Base-by-base conservation (phyloP, 305 asterid genomes). In the Plantago coronopus region DNA sequence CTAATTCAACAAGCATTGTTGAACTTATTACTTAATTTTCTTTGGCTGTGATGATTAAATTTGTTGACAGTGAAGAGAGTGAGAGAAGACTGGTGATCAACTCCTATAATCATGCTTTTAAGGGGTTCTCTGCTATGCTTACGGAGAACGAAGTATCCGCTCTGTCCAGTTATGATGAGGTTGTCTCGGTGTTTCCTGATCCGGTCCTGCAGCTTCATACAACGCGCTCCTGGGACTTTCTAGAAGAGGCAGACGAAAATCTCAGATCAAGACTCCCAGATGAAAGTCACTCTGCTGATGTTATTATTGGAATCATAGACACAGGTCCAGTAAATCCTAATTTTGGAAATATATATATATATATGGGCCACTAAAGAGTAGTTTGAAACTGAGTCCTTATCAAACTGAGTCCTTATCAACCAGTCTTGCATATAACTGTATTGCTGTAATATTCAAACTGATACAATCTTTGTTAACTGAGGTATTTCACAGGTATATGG, bases 201-300 rank as follows among this genome's bases (percentile, higher is more conserved):
- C 80, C 78, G 23, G 17, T 71, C 16, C 69, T 87, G 20, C 57
- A 80, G 23, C 89, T 87, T 51, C 95, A 87, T 65, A 84, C 95
- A 9, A 82, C 95, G 23, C 78, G 88, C 13, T 87, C 95, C 0
- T 87, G 95, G 93, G 85, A 87, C 43, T 87, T 84, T 76, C 80
- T 87, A 20, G 88, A 78, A 66, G 78, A 62, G 25, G 62, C 61
- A 49, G 81, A 74, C 48, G 61, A 80, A 14, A 47, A 69, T 12
- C 40, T 65, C 65, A 17, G 69, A 74, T 75, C 88, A 17, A 64
- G 31, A 65, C 56, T 38, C 63, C 76, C 76, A 48, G 37, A 47
- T n/a, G 73, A 64, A 48, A 69, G 51, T 9, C 60, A 60, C 7
- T 68, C 80, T 23, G 78, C 66, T 58, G 85, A 84, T 64, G 82